Evolutionary conservation across 257 asterid genomes (phyloP), one percentile per base, ranked within the genome.

Genomic region (Primulina huaijiensis): DNA sequence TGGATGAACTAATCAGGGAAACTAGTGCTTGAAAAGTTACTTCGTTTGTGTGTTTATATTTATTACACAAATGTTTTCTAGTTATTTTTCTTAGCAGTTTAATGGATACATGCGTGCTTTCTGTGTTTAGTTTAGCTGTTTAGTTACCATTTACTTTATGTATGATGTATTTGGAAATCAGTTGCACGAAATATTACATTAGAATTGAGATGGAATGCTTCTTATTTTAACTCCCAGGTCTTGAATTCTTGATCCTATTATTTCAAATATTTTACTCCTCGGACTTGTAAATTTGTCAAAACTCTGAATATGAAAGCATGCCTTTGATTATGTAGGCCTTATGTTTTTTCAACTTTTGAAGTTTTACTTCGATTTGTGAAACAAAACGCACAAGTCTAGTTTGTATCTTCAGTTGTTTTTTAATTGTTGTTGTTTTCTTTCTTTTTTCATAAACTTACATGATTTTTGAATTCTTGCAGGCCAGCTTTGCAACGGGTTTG

Each of bases 381-480:
- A 0, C 21, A 16, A 2, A 1, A 20, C 37, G 6, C 25, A 21
- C 34, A 10, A 59, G 20, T 34, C 30, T 19, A n/a, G 52, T 23
- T 35, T 35, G 20, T 37, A 31, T 7, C 30, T 33, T 56, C 21
- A 33, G 2, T 52, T 8, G 25, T 12, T 37, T 62, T 21, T 16
- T 21, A 0, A 16, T 46, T 46, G 68, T 33, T 35, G 5, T 1
- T 0, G 12, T 23, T 4, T 53, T 60, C 31, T 3, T 56, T 73
- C 33, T 40, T 59, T 3, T 27, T 14, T 27, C 60, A 59, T 67
- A 23, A 5, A 62, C 61, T 62, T 52, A 7, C 30, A 20, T 66
- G 56, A 5, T 21, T 34, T 63, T 60, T 35, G 53, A 37, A 71
- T 56, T 25, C 65, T 65, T 78, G 76, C 84, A 76, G 82, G 71